Evolutionary conservation across 257 asterid genomes (phyloP).

Genomic region (Galeopsis tetrahit): DNA sequence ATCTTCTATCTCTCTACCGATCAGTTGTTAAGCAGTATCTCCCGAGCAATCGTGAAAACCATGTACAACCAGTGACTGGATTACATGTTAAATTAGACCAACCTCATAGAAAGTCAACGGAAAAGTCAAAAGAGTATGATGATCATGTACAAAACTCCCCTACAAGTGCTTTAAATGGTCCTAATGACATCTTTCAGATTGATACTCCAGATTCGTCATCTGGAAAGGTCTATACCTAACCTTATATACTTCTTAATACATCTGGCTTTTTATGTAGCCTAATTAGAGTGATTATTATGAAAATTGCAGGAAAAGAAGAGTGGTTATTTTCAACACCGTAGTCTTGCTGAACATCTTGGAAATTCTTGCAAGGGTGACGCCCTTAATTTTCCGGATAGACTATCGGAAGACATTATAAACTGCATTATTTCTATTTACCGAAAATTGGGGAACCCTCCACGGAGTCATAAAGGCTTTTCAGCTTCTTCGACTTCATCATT

Average conservation of each 20-base stretch:
- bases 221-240: conserved; percentile 49
- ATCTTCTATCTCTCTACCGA: conserved; percentile 79
- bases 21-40: conserved; percentile 56
- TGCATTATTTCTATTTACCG: conserved; percentile 85
- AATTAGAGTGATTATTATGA: neutral
- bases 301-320: conserved; percentile 61
- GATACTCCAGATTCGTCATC: conserved; percentile 49
- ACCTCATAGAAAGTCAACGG: conserved; percentile 30
- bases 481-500: conserved; percentile 74
- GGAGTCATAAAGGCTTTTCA: conserved; percentile 52
- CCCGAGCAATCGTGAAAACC: conserved; percentile 40
- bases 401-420: conserved; percentile 76
- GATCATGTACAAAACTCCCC: conserved; percentile 44
- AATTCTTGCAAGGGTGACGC: conserved; percentile 50
- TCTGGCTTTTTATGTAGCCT: neutral
- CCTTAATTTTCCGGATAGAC: conserved; percentile 57
- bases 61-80: conserved; percentile 35
- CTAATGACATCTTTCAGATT: conserved; percentile 42
- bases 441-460: conserved; percentile 60
- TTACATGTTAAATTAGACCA: conserved; percentile 35
- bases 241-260: neutral
- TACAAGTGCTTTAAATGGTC: conserved; percentile 51
- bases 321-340: conserved; percentile 50
- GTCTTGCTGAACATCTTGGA: conserved; percentile 83
- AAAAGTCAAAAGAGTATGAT: conserved; percentile 28